Conservation (phyloP, 768 basidiomycete species). For the Dioszegia crocea region DNA sequence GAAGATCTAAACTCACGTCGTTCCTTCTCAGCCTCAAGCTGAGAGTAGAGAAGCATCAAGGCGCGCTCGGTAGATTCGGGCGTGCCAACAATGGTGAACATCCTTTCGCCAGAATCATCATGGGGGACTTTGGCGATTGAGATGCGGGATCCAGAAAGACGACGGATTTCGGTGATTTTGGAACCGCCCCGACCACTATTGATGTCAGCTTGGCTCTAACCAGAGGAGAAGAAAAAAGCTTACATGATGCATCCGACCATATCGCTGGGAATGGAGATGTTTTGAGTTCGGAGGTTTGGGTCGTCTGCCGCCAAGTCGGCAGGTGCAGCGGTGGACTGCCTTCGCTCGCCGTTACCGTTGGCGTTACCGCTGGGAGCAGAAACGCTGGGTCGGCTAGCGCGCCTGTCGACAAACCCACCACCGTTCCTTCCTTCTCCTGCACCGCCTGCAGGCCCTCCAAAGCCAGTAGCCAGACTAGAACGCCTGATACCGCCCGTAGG, state of each 20-base stretch:
- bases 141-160: conserved; percentile 94
- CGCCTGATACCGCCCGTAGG: conserved; percentile 48
- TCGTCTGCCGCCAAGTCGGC: conserved; percentile 28
- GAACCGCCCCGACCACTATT: conserved; percentile 91
- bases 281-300: conserved; percentile 90
- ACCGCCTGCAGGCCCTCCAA: conserved; percentile 18
- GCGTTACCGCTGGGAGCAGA: conserved; percentile 55
- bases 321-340: conserved; percentile 20
- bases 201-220: conserved; percentile 42
- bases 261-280: conserved; percentile 97
- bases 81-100: conserved; percentile 96
- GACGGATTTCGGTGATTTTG: conserved; percentile 98
- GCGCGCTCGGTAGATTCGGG: conserved; percentile 97
- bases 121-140: conserved; percentile 99
- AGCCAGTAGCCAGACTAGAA: conserved; percentile 40
- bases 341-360: conserved; percentile 48
- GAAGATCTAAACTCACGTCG: conserved; percentile 56
- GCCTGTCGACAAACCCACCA: conserved; percentile 24
- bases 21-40: conserved; percentile 65
- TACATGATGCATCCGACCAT: conserved; percentile 71
- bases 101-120: conserved; percentile 96
- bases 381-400: conserved; percentile 53
- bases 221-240: conserved; percentile 9
- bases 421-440: conserved; percentile 1
- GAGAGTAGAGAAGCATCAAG: conserved; percentile 92